Percentiles rank a stretch among this genome's conserved stretches.
phyloP scores from a whole-genome alignment of 805 yeast genomes.

The Teunomyces cretensis region DNA sequence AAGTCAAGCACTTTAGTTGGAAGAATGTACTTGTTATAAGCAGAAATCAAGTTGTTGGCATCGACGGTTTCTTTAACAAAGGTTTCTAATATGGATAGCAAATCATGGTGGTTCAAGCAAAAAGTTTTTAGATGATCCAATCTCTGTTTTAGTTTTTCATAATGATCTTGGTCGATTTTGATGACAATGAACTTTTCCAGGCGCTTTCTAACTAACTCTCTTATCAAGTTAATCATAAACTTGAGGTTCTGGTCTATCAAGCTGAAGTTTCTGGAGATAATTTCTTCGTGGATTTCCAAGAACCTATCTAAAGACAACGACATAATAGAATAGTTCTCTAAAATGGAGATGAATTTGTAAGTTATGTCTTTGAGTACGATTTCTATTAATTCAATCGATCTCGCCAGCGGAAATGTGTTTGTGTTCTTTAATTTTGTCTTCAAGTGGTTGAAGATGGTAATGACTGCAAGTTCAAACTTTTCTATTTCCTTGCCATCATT shows the following conservation, averaged over 20 bases:
- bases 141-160: conserved; percentile 38
- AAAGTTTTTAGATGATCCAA: conserved; percentile 44
- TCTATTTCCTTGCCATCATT: conserved; percentile 28
- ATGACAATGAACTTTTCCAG: conserved; percentile 69
- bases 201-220: conserved; percentile 75
- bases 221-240: conserved; percentile 61
- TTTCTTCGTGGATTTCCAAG: conserved; percentile 13
- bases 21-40: conserved; percentile 29
- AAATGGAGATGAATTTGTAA: conserved; percentile 38
- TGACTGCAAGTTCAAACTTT: conserved; percentile 46
- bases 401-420: conserved; percentile 58
- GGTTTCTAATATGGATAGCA: conserved; percentile 34
- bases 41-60: conserved; percentile 21
- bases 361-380: conserved; percentile 60
- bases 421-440: conserved; percentile 54
- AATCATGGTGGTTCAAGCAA: conserved; percentile 53
- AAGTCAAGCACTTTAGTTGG: conserved; percentile 32
- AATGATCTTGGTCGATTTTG: conserved; percentile 48
- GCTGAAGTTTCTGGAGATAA: conserved; percentile 33
- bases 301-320: conserved; percentile 42
- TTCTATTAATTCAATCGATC: conserved; percentile 68
- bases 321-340: conserved; percentile 44
- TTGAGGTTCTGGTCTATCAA: conserved; percentile 62
- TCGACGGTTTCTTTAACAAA: conserved; percentile 13
- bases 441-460: conserved; percentile 56